Evolutionary conservation across 75 land plant genomes (phyloP).

Genomic region (Larix kaempferi): DNA sequence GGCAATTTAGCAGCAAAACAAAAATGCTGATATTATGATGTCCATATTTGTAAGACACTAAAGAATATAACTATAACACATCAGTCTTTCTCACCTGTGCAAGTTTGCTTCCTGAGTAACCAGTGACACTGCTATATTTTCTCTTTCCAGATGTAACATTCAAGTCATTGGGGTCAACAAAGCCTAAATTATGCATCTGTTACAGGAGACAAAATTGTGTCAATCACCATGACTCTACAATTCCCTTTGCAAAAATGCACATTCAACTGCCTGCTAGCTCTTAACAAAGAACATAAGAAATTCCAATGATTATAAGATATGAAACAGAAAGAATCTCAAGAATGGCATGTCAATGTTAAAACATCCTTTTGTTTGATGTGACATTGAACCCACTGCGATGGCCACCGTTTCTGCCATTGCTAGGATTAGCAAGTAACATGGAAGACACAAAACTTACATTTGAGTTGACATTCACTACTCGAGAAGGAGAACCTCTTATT

Average conservation of each 20-base stretch:
- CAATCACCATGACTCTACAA: background rate
- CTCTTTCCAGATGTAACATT: slow-evolving; percentile 67
- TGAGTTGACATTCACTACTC: slow-evolving; percentile 91
- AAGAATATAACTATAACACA: slow-evolving; percentile 1
- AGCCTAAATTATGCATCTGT: slow-evolving; percentile 86
- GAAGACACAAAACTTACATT: slow-evolving; percentile 50
- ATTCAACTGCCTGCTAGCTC: background rate
- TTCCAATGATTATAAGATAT: background rate
- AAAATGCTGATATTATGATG: background rate
- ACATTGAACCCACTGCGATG: background rate
- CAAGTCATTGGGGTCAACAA: slow-evolving; percentile 90
- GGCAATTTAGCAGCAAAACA: background rate
- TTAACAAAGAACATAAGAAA: background rate
- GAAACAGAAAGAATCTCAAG: background rate
- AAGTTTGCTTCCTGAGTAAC: slow-evolving; percentile 86
- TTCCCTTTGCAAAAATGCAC: background rate
- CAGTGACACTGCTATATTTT: slow-evolving; percentile 58
- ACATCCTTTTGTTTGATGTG: background rate
- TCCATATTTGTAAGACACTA: background rate
- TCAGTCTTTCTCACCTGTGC: slow-evolving; percentile 65
- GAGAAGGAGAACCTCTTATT: slow-evolving; percentile 85
- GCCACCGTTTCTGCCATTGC: background rate
- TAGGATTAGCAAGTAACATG: background rate
- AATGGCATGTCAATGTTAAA: background rate
- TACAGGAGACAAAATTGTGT: slow-evolving; percentile 7